phyloP scores from a whole-genome alignment of 2,329 filamentous ascomycete genomes.

The Ciborinia camelliae region DNA sequence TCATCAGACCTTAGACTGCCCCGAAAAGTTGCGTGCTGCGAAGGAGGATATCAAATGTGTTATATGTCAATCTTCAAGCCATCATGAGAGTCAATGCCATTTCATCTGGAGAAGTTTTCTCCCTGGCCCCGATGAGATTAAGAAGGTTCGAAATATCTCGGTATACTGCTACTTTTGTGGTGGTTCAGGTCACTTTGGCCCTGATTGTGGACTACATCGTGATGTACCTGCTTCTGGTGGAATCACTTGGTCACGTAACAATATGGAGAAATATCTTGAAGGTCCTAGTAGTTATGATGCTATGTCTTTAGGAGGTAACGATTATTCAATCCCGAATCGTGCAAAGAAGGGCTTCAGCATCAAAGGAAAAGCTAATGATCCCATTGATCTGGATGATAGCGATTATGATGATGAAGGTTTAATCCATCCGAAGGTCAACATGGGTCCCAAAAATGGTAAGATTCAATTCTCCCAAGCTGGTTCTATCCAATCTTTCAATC shows the following conservation, averaged over 20 bases:
- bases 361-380: conserved; percentile 36
- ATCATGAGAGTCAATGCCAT: conserved; percentile 59
- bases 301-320: conserved; percentile 30
- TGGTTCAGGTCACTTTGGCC: conserved; percentile 51
- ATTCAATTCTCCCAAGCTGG: conserved; percentile 17
- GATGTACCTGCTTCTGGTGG: conserved; percentile 34
- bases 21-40: conserved; percentile 52
- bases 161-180: conserved; percentile 57
- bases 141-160: conserved; percentile 49
- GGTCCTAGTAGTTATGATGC: conserved; percentile 38
- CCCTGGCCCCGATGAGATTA: conserved; percentile 41
- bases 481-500: conserved; percentile 4
- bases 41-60: conserved; percentile 58
- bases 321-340: conserved; percentile 30
- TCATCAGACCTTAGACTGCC: conserved; percentile 51
- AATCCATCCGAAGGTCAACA: conserved; percentile 31
- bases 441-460: not conserved
- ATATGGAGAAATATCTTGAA: conserved; percentile 50
- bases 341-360: conserved; percentile 31
- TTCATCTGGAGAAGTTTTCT: conserved; percentile 58
- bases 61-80: conserved; percentile 53
- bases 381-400: conserved; percentile 34
- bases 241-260: conserved; percentile 52
- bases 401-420: conserved; percentile 32
- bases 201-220: conserved; percentile 47